Evolutionary conservation across 192 early-diverging fungal species (phyloP).

Genomic region (Neocallimastix lanati): DNA sequence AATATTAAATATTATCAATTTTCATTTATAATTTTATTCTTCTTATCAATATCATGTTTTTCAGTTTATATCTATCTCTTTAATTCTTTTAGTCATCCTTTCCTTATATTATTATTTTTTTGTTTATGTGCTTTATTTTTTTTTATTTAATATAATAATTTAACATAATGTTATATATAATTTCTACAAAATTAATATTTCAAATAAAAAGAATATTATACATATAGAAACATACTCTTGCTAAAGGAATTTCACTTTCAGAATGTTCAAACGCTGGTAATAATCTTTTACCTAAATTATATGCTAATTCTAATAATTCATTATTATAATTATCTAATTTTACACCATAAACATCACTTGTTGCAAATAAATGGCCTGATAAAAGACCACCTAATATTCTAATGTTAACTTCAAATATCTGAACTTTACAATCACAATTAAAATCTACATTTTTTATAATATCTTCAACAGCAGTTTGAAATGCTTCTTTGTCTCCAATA

Average conservation of each 20-base stretch:
- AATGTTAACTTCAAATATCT: constrained; percentile 93
- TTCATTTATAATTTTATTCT: too few relatives aligned
- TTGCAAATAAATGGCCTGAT: constrained; percentile 73
- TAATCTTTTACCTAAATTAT: constrained; percentile 62
- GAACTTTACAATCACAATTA: constrained; percentile 68
- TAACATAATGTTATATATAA: too few relatives aligned
- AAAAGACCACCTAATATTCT: constrained; percentile 73
- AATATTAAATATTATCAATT: too few relatives aligned
- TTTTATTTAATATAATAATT: too few relatives aligned
- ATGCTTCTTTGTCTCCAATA: constrained; percentile 42
- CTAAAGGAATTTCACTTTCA: constrained; percentile 61
- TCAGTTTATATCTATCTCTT: too few relatives aligned
- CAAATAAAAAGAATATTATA: too few relatives aligned
- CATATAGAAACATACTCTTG: constrained; percentile 48
- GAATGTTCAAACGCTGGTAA: constrained; percentile 74
- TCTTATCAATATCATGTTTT: too few relatives aligned
- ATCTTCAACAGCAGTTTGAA: constrained; percentile 40
- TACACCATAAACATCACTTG: constrained; percentile 34
- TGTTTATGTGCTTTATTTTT: too few relatives aligned
- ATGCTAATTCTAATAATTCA: constrained; percentile 58
- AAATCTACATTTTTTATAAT: constrained; percentile 37
- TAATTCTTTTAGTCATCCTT: too few relatives aligned
- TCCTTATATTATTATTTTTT: too few relatives aligned
- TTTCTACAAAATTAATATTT: too few relatives aligned
- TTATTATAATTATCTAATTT: constrained; percentile 50